Evolutionary conservation across 73 alveolate genomes (phyloP).

Genomic region (Symbiodinium natans): DNA sequence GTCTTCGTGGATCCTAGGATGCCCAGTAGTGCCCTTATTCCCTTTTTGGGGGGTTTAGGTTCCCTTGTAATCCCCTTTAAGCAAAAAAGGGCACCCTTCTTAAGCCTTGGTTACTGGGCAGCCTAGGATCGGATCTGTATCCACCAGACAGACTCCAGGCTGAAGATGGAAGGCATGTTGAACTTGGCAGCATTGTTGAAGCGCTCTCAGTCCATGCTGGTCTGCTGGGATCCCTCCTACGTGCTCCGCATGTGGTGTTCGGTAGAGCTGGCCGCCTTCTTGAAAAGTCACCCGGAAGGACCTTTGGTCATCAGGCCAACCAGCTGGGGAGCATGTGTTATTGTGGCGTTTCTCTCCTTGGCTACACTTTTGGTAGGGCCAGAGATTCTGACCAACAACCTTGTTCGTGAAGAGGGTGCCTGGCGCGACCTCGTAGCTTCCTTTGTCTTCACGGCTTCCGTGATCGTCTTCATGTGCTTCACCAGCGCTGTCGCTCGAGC

Average conservation of each 20-base stretch:
- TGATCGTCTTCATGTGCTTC: background rate
- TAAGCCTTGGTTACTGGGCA: too few relatives aligned
- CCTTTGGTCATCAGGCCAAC: background rate
- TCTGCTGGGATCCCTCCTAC: background rate
- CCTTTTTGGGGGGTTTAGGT: too few relatives aligned
- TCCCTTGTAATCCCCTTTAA: too few relatives aligned
- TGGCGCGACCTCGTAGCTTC: background rate
- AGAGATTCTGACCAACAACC: background rate
- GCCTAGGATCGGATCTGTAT: background rate
- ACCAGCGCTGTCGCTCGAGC: background rate
- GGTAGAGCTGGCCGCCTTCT: background rate
- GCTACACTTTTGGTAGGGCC: background rate
- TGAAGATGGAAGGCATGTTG: background rate
- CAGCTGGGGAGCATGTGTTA: background rate
- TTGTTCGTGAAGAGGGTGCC: background rate
- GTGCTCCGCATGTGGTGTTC: constrained; percentile 3
- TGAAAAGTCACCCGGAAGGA: background rate
- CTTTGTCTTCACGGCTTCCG: background rate
- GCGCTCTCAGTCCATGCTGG: background rate
- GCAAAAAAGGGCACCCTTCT: too few relatives aligned
- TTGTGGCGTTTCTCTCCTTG: background rate
- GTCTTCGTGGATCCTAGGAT: too few relatives aligned
- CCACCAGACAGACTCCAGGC: background rate
- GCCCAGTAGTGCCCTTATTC: too few relatives aligned
- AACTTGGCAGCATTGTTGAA: constrained; percentile 6